These are phyloP conservation scores for Coemansia sp. DNA, from an alignment of 192 early-diverging fungal genomes.

Conservation along the genomic window DNA sequence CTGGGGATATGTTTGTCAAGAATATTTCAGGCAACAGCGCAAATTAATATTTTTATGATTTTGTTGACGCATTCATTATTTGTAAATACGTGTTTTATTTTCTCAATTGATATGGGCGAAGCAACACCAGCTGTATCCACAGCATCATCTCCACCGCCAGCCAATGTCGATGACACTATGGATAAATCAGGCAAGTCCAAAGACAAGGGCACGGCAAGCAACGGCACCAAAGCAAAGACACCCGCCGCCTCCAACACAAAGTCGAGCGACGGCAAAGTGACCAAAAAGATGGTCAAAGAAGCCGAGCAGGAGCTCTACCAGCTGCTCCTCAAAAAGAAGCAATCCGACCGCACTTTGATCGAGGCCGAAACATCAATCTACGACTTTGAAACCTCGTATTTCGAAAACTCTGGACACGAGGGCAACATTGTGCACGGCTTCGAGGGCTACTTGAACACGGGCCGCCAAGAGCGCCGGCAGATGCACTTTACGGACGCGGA, in stretches of 20 bases:
- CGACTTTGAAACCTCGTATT: constrained; percentile 82
- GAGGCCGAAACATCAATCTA: constrained; percentile 81
- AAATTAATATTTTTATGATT: neutral
- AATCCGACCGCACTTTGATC: constrained; percentile 69
- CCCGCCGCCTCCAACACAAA: no score
- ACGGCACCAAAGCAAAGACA: neutral
- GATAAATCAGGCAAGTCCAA: constrained; percentile 3
- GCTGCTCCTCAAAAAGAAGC: constrained; percentile 74
- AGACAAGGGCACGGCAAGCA: neutral
- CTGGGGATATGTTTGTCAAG: neutral
- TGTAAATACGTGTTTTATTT: neutral
- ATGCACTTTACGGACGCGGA: constrained; percentile 73
- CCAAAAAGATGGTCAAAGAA: constrained; percentile 61
- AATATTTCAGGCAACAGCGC: no score
- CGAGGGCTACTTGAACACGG: constrained; percentile 75
- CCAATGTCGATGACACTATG: neutral
- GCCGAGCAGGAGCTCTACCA: constrained; percentile 75
- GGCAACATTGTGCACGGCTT: constrained; percentile 91
- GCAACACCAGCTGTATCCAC: constrained; percentile 1
- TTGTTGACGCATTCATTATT: neutral
- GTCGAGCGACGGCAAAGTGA: constrained; percentile 35
- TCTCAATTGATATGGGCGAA: constrained; percentile 1
- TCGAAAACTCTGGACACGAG: constrained; percentile 79
- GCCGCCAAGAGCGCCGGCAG: constrained; percentile 57
- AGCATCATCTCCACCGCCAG: constrained; percentile 3